A percentile compares a stretch with the other conserved stretches of the same genome.
Evolutionary conservation across 306 rosid species (phyloP).

Genomic region (Cucumis melo): DNA sequence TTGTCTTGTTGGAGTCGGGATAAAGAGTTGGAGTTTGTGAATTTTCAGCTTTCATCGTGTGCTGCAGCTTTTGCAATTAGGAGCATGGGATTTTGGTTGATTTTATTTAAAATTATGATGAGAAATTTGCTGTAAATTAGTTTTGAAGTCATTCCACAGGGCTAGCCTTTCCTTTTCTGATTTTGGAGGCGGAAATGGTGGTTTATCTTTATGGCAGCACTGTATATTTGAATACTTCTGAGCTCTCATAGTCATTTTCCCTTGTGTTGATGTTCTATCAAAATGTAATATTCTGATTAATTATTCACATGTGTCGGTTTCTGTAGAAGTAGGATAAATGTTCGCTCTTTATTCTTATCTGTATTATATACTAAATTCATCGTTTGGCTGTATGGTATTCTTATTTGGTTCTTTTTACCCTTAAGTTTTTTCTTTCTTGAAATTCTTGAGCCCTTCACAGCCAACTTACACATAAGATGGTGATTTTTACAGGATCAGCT

Average conservation of each 20-base stretch:
- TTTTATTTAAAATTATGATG: background rate
- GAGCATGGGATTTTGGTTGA: background rate
- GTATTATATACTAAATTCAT: background rate
- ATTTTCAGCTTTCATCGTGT: background rate
- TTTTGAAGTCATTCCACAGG: background rate
- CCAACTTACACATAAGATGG: conserved; percentile 11
- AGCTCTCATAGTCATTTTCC: background rate
- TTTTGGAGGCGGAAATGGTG: background rate
- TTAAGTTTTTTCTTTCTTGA: background rate
- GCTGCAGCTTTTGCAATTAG: background rate
- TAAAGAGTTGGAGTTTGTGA: background rate
- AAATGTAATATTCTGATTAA: background rate
- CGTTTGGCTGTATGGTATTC: background rate
- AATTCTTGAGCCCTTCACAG: background rate
- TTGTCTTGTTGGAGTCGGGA: background rate
- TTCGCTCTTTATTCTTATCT: background rate
- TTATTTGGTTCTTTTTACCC: background rate
- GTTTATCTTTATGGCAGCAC: background rate
- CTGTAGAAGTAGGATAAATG: background rate
- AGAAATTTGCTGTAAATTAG: background rate
- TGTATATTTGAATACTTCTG: background rate
- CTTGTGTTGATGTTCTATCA: background rate
- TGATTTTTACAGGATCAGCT: conserved; percentile 67
- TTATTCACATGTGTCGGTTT: background rate
- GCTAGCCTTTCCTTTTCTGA: background rate